phyloP scores from a whole-genome alignment of 73 alveolate species.

The Blepharisma japonicum region DNA sequence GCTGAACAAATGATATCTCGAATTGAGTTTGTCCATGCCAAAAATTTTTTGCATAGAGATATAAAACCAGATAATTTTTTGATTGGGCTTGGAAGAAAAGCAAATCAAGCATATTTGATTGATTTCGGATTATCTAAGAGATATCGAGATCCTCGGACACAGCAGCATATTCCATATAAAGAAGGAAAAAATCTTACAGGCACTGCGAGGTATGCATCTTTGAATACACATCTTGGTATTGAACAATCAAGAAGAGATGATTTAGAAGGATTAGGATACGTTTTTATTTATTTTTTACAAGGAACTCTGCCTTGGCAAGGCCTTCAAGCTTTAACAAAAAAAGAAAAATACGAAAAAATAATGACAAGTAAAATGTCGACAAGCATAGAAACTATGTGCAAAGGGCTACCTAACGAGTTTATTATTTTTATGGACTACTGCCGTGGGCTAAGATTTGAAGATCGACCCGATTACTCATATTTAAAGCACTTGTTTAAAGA shows the following conservation, averaged over 20 bases:
- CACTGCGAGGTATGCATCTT: constrained; percentile 91
- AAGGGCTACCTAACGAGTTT: constrained; percentile 82
- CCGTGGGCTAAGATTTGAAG: constrained; percentile 67
- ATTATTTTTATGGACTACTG: constrained; percentile 58
- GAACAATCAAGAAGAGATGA: constrained; percentile 88
- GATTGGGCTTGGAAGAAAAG: constrained; percentile 73
- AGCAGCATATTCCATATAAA: constrained; percentile 83
- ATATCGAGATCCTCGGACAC: constrained; percentile 61
- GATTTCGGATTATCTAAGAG: constrained; percentile 93
- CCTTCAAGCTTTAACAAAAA: constrained; percentile 67
- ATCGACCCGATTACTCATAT: constrained; percentile 76
- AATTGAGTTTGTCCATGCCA: constrained; percentile 75
- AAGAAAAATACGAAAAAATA: constrained; percentile 76
- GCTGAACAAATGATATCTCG: constrained; percentile 80
- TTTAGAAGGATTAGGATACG: constrained; percentile 83
- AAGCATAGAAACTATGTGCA: constrained; percentile 66
- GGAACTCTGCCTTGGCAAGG: constrained; percentile 88
- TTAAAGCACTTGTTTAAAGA: constrained; percentile 55
- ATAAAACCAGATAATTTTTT: constrained; percentile 94
- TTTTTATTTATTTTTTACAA: constrained; percentile 65
- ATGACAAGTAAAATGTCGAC: constrained; percentile 65
- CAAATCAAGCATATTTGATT: constrained; percentile 76
- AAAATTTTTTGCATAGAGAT: constrained; percentile 87
- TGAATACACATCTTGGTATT: constrained; percentile 92
- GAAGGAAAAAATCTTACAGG: constrained; percentile 93